Conservation (phyloP, 768 basidiomycete species). For the Chiua virens region DNA sequence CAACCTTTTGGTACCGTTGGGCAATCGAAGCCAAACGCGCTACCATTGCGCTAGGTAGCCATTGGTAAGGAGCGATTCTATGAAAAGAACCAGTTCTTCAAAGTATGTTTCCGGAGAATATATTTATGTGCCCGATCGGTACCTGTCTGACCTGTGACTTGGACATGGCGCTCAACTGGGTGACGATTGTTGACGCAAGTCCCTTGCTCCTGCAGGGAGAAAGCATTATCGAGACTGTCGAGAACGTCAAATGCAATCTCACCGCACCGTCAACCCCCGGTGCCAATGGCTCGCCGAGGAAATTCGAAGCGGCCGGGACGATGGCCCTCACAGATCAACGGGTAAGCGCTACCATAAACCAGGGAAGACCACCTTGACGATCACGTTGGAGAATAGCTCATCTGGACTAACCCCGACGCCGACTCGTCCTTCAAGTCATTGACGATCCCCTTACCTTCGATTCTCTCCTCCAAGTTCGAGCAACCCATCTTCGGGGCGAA, state of each 20-base stretch:
- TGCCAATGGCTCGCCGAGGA: constrained; percentile 55
- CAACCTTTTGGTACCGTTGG: constrained; percentile 84
- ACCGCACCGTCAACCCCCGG: constrained; percentile 47
- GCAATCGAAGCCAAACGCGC: constrained; percentile 93
- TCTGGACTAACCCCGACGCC: constrained; percentile 49
- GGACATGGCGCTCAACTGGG: constrained; percentile 78
- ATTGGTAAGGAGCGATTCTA: constrained; percentile 1
- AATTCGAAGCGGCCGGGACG: constrained; percentile 56
- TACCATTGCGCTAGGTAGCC: constrained; percentile 92
- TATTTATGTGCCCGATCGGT: too few relatives aligned
- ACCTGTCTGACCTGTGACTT: not conserved
- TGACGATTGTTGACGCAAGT: constrained; percentile 55
- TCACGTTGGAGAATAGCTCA: constrained; percentile 46
- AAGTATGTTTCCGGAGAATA: too few relatives aligned
- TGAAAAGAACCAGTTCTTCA: too few relatives aligned
- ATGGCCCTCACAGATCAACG: constrained; percentile 72
- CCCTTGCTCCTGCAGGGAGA: constrained; percentile 69
- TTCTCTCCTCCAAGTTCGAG: constrained; percentile 70
- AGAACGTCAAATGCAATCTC: constrained; percentile 60
- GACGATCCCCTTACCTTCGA: constrained; percentile 58
- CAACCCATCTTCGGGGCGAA: constrained; percentile 75
- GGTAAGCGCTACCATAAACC: constrained; percentile 40
- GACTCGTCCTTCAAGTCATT: constrained; percentile 41
- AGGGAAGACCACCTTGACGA: constrained; percentile 1
- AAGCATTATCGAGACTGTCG: constrained; percentile 52